Conservation (phyloP, 768 basidiomycete species). For the Suillus paluster region DNA sequence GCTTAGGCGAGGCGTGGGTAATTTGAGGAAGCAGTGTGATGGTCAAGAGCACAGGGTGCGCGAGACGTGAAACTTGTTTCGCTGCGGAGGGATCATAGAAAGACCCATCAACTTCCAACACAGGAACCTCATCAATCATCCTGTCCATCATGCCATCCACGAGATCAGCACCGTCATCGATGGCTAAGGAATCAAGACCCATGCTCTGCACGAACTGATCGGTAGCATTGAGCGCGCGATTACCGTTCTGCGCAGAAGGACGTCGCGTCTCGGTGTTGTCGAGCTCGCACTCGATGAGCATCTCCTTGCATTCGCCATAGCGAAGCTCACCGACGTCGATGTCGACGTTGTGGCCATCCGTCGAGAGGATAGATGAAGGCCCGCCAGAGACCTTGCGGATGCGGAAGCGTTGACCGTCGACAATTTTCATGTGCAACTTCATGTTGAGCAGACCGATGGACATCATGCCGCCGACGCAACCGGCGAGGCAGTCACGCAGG, state of each 20-base stretch:
- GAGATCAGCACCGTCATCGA: conserved; percentile 73
- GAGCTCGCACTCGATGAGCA: conserved; percentile 91
- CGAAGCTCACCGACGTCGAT: conserved; percentile 93
- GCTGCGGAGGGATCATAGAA: conserved; percentile 90
- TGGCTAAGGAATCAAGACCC: conserved; percentile 75
- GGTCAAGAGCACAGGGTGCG: conserved; percentile 86
- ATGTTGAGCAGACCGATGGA: conserved; percentile 91
- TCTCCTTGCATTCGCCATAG: conserved; percentile 97
- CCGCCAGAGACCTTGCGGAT: conserved; percentile 95
- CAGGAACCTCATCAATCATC: conserved; percentile 97
- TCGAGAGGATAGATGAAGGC: conserved; percentile 81
- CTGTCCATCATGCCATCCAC: conserved; percentile 93
- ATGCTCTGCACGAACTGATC: conserved; percentile 88
- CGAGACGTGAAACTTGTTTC: conserved; percentile 85
- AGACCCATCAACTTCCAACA: conserved; percentile 93
- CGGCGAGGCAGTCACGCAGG: conserved; percentile 88
- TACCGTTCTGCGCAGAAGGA: conserved; percentile 15
- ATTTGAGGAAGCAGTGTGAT: conserved; percentile 80
- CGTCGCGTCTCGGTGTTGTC: conserved; percentile 65
- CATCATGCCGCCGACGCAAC: conserved; percentile 96
- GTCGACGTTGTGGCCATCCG: conserved; percentile 94
- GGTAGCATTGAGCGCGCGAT: conserved; percentile 69
- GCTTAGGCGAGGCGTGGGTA: conserved; percentile 35
- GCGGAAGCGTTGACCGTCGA: conserved; percentile 88
- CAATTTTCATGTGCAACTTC: conserved; percentile 94